Conservation (phyloP, 1,284 basidiomycete species). For the Ganoderma lingzhi region DNA sequence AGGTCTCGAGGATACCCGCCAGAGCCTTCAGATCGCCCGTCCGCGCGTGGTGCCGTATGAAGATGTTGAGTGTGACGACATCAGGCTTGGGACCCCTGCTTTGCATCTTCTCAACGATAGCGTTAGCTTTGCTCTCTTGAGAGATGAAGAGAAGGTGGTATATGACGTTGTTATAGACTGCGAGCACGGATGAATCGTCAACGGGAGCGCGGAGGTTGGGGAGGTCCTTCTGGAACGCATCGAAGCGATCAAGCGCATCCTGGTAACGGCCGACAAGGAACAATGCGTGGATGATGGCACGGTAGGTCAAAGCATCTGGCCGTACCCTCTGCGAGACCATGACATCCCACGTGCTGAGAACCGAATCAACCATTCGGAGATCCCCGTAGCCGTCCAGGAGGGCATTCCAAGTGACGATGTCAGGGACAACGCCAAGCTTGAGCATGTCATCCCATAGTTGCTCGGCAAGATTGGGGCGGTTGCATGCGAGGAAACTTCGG, state of each 20-base stretch:
- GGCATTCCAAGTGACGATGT: constrained; percentile 66
- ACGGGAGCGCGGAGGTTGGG: background rate
- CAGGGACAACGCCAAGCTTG: constrained; percentile 54
- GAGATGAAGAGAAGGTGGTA: constrained; percentile 62
- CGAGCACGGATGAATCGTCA: constrained; percentile 36
- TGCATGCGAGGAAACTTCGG: constrained; percentile 61
- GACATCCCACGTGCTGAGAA: constrained; percentile 62
- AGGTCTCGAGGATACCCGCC: constrained; percentile 60
- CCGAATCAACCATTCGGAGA: constrained; percentile 54
- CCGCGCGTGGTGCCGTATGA: constrained; percentile 71
- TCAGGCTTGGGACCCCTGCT: constrained; percentile 67
- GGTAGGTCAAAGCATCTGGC: constrained; percentile 65
- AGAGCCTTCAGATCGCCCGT: constrained; percentile 67
- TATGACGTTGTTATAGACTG: constrained; percentile 72
- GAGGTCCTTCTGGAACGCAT: constrained; percentile 51
- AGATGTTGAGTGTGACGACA: constrained; percentile 80
- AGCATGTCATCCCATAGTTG: constrained; percentile 71
- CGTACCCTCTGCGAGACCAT: constrained; percentile 61
- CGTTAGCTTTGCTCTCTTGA: constrained; percentile 52
- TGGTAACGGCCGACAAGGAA: constrained; percentile 55
- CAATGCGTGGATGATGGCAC: constrained; percentile 65
- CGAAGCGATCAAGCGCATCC: constrained; percentile 59
- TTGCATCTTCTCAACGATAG: constrained; percentile 58
- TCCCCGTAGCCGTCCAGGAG: constrained; percentile 68
- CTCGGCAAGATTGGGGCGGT: constrained; percentile 61